These are phyloP conservation scores for Licmophora abbreviata DNA, from an alignment of 108 stramenopile species.

Conservation along the genomic window DNA sequence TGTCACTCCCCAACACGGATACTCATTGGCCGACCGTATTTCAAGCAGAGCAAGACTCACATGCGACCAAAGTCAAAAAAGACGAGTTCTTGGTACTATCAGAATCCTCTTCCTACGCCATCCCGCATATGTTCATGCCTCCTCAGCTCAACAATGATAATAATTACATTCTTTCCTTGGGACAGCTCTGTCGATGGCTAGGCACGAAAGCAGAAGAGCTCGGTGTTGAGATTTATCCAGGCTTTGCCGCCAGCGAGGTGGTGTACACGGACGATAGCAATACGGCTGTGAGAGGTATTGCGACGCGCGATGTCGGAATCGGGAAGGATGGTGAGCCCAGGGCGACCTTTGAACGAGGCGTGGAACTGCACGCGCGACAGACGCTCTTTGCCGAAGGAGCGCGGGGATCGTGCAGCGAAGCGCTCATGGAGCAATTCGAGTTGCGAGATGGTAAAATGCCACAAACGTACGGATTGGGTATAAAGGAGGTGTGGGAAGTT, in stretches of 20 bases:
- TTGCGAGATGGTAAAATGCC: slow-evolving; percentile 68
- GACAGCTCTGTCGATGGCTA: slow-evolving; percentile 91
- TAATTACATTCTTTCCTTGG: slow-evolving; percentile 92
- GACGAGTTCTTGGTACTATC: slow-evolving; percentile 85
- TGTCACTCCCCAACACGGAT: slow-evolving; percentile 44
- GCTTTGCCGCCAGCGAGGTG: slow-evolving; percentile 94
- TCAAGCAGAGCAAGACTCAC: slow-evolving; percentile 39
- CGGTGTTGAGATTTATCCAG: slow-evolving; percentile 98
- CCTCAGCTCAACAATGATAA: slow-evolving; percentile 93
- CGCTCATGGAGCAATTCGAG: slow-evolving; percentile 82
- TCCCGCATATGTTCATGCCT: slow-evolving; percentile 80
- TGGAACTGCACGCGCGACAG: slow-evolving; percentile 93
- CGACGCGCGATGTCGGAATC: slow-evolving; percentile 96
- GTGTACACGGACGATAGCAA: slow-evolving; percentile 53
- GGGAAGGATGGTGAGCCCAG: slow-evolving; percentile 85
- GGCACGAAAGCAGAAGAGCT: slow-evolving; percentile 92
- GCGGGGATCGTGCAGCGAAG: slow-evolving; percentile 91
- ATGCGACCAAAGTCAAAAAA: slow-evolving; percentile 79
- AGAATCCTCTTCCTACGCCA: slow-evolving; percentile 40
- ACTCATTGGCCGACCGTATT: slow-evolving; percentile 62
- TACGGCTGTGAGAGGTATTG: slow-evolving; percentile 76
- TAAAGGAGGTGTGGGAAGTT: slow-evolving; percentile 99
- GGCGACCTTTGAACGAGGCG: slow-evolving; percentile 93
- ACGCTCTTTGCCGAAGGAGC: slow-evolving; percentile 98
- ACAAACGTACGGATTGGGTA: slow-evolving; percentile 96